phyloP scores from a whole-genome alignment of 148 eudicot species.

The Silene latifolia region DNA sequence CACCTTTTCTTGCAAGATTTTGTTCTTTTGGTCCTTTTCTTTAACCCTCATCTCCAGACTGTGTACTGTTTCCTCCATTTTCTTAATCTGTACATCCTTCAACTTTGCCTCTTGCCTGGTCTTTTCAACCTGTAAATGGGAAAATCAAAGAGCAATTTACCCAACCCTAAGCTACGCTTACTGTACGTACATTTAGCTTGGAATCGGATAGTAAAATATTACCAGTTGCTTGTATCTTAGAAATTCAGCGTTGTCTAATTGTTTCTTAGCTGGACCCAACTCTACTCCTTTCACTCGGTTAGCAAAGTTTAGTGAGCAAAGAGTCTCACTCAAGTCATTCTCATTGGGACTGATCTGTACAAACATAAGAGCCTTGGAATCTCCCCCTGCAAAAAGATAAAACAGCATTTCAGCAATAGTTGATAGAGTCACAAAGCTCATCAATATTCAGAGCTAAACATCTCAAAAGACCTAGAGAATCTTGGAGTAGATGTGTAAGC shows the following conservation, averaged over 20 bases:
- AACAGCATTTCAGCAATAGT: slow-evolving; percentile 9
- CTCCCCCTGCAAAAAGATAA: slow-evolving; percentile 58
- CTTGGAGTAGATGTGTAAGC: slow-evolving; percentile 97
- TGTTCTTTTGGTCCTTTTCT: slow-evolving; percentile 77
- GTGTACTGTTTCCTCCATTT: slow-evolving; percentile 72
- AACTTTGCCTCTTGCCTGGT: slow-evolving; percentile 66
- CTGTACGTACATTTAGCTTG: neutral
- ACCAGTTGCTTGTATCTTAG: slow-evolving; percentile 85
- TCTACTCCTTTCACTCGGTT: slow-evolving; percentile 94
- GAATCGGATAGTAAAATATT: slow-evolving; percentile 9
- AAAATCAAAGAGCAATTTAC: neutral
- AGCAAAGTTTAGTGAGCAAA: slow-evolving; percentile 93
- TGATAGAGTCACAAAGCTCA: neutral
- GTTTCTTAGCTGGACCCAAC: slow-evolving; percentile 97
- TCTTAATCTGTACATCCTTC: slow-evolving; percentile 76
- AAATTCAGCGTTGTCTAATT: slow-evolving; percentile 66
- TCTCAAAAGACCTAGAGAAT: slow-evolving; percentile 70
- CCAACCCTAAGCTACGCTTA: neutral
- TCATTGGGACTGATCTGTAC: slow-evolving; percentile 93
- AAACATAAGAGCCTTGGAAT: slow-evolving; percentile 92
- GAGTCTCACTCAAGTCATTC: slow-evolving; percentile 78
- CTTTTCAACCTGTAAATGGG: slow-evolving; percentile 57
- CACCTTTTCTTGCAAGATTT: slow-evolving; percentile 88
- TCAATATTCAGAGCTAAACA: neutral
- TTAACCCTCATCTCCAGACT: slow-evolving; percentile 70